Evolutionary conservation across 805 yeast genomes (phyloP).

Genomic region (Kuraishia borneana): DNA sequence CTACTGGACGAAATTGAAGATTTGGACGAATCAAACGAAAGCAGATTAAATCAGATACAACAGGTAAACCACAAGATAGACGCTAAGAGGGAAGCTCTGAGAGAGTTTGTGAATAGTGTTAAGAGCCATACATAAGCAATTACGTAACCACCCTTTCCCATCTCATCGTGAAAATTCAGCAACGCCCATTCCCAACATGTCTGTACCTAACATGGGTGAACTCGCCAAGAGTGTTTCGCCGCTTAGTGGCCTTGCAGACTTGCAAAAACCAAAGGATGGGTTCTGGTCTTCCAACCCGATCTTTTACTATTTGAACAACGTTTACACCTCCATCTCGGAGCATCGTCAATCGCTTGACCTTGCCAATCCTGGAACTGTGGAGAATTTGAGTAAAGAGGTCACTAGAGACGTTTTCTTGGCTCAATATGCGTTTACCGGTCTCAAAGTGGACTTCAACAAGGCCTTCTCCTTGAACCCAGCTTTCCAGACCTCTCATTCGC

Average conservation of each 20-base stretch:
- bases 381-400: constrained; percentile 88
- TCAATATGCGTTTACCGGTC: constrained; percentile 87
- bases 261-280: constrained; percentile 39
- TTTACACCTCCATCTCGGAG: constrained; percentile 56
- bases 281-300: constrained; percentile 81
- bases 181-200: constrained; percentile 1
- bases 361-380: constrained; percentile 89
- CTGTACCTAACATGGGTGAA: constrained; percentile 36
- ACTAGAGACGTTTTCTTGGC: constrained; percentile 84
- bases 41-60: constrained; percentile 20
- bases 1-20: constrained; percentile 31
- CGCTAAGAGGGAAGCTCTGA: constrained; percentile 14
- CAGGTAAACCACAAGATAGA: constrained; percentile 20
- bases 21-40: constrained; percentile 28
- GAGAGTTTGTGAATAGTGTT: constrained; percentile 9
- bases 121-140: background rate
- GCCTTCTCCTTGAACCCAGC: constrained; percentile 85
- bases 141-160: background rate
- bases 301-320: constrained; percentile 67
- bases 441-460: constrained; percentile 93
- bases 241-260: constrained; percentile 39
- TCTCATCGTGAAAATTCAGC: constrained; percentile 5
- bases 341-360: constrained; percentile 78
- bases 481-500: constrained; percentile 93
- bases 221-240: constrained; percentile 47